phyloP scores from a whole-genome alignment of 208 protist genomes.

The Leishmania tropica region DNA sequence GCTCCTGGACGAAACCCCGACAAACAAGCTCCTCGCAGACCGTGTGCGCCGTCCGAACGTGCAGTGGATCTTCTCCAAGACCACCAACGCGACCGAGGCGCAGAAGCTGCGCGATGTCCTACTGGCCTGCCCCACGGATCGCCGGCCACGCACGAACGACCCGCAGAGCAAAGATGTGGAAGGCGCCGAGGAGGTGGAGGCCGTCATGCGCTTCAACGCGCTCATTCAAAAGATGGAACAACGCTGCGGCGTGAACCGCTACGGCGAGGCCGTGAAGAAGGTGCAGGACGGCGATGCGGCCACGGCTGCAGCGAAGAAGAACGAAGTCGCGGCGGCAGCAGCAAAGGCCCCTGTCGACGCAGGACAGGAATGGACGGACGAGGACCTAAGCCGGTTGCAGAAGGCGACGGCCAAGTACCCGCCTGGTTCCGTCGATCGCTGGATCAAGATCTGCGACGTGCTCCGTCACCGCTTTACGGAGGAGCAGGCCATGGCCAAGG shows the following conservation, averaged over 20 bases:
- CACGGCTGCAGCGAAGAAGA: slow-evolving; percentile 13
- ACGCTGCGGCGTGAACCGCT: slow-evolving; percentile 73
- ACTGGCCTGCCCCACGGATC: slow-evolving; percentile 26
- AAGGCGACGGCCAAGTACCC: slow-evolving; percentile 95
- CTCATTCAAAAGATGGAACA: slow-evolving; percentile 62
- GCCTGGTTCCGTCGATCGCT: slow-evolving; percentile 91
- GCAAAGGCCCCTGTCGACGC: slow-evolving; percentile 4
- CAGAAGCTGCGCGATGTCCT: slow-evolving; percentile 41
- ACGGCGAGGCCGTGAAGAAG: slow-evolving; percentile 87
- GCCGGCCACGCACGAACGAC: slow-evolving; percentile 11
- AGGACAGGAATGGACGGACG: slow-evolving; percentile 82
- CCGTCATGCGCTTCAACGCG: slow-evolving; percentile 75
- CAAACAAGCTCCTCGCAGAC: slow-evolving; percentile 78
- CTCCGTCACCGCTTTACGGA: slow-evolving; percentile 81
- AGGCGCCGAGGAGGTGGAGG: slow-evolving; percentile 44
- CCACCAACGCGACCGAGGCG: slow-evolving; percentile 44
- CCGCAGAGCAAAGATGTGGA: slow-evolving; percentile 28
- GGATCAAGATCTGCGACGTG: slow-evolving; percentile 85
- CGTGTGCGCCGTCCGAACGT: slow-evolving; percentile 71
- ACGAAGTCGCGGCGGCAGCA: slow-evolving; percentile 7
- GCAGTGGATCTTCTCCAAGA: slow-evolving; percentile 76
- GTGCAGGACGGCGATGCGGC: slow-evolving; percentile 19
- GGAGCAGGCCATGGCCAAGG: slow-evolving; percentile 92
- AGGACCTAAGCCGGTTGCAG: slow-evolving; percentile 92
- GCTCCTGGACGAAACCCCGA: slow-evolving; percentile 61